Base-by-base conservation (phyloP, 441 rosid genomes). In the Capsella rubella region DNA sequence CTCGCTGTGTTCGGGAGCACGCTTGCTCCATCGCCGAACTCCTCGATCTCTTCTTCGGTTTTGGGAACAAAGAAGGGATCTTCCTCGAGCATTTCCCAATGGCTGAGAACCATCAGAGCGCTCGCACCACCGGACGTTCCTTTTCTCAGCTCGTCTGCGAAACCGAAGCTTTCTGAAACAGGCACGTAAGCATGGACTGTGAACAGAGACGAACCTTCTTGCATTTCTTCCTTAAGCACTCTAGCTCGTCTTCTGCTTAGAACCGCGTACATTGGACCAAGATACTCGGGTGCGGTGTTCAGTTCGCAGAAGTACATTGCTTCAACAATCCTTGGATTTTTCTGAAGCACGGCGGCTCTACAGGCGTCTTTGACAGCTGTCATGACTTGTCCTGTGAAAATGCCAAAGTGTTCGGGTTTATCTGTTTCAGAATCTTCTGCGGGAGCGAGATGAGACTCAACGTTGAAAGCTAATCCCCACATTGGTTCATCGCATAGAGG, bases 281-380 rank as follows among this genome's bases (percentile, higher is more conserved):
- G 83, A 76, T 84, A 78, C 66, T 89, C 92, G 0, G 93, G 82
- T 27, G 96, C 86, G 2, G 98, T 86, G 86, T 90, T 90, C 77
- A 90, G 71, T 74, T 95, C 99, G 53, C 96, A 89, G 77, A 92
- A 95, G 78, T 95, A 92, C 95, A 90, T 84, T n/a, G 96, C 98
- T 83, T 95, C 99, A 6, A 95, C 98, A 3, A 90, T 86, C 31
- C 93, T 82, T 39, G 98, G 98, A 35, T 86, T 88, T 64, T 68
- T 87, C 80, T 81, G 89, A 62, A 89, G 90, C 35, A 95, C 81
- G 28, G 93, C 96, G 27, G 89, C 90, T 83, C 91, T 87, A 71
- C 97, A 90, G 0, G 98, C 92, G 39, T 90, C 99, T 82, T 90
- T 95, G 35, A 90, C 97, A 1, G 93, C 83, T 37, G 97, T 79